A percentile compares a stretch with the other conserved stretches of the same genome.
phyloP scores from a whole-genome alignment of 768 basidiomycete species.

The Kwoniella sp. region DNA sequence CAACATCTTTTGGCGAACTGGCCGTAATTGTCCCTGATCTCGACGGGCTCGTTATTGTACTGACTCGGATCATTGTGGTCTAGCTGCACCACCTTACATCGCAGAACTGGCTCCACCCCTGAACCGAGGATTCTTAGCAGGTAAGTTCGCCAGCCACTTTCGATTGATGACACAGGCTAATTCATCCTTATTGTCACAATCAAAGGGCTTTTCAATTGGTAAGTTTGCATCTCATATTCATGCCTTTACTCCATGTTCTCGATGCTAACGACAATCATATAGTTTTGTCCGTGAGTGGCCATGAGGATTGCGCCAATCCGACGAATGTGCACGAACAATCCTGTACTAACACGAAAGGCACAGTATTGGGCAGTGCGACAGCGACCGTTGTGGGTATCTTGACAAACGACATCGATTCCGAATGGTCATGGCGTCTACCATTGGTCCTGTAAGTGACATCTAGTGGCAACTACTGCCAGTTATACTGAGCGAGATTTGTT shows the following conservation, averaged over 20 bases:
- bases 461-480: no score
- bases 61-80: background rate
- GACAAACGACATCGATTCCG: slow-evolving; percentile 14
- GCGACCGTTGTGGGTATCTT: slow-evolving; percentile 20
- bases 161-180: background rate
- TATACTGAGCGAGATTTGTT: no score
- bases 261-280: slow-evolving; percentile 4
- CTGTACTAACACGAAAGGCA: no score
- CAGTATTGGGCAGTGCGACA: slow-evolving; percentile 27
- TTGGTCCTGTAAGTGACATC: slow-evolving; percentile 27
- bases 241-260: no score
- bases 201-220: slow-evolving; percentile 17
- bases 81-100: slow-evolving; percentile 37
- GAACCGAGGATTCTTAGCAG: slow-evolving; percentile 23
- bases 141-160: slow-evolving; percentile 12
- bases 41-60: no score
- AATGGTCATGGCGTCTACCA: slow-evolving; percentile 39
- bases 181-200: background rate
- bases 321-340: no score
- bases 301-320: no score
- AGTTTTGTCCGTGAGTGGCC: slow-evolving; percentile 23
- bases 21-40: no score
- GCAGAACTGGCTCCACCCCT: slow-evolving; percentile 36
- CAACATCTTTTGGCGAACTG: no score
- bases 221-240: no score